Evolutionary conservation across 805 yeast species (phyloP).

Genomic region (Lipomyces spencermartinsiae): DNA sequence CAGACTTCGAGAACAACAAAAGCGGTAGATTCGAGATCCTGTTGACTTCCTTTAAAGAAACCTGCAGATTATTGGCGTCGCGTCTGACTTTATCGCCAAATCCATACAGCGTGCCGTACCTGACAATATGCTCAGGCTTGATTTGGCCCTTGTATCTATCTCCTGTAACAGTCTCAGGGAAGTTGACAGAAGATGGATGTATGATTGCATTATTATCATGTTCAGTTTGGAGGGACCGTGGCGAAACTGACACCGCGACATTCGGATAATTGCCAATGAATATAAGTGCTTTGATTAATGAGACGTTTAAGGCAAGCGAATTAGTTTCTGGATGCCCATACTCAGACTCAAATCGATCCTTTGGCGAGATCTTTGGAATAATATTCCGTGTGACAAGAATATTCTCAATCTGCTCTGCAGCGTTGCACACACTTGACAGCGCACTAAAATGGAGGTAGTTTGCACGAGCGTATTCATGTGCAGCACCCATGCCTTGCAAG

Average conservation of each 20-base stretch:
- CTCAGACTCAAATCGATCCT: slow-evolving; percentile 22
- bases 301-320: slow-evolving; percentile 20
- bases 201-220: slow-evolving; percentile 27
- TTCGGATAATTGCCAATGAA: slow-evolving; percentile 34
- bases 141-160: slow-evolving; percentile 20
- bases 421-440: slow-evolving; percentile 11
- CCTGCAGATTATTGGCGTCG: slow-evolving; percentile 25
- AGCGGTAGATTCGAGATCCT: slow-evolving; percentile 12
- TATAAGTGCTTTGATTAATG: slow-evolving; percentile 23
- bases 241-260: slow-evolving; percentile 16
- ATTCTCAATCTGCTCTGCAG: slow-evolving; percentile 29
- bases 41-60: slow-evolving; percentile 19
- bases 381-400: slow-evolving; percentile 27
- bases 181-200: slow-evolving; percentile 30
- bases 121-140: slow-evolving; percentile 1
- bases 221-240: slow-evolving; percentile 24
- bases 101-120: slow-evolving; percentile 26
- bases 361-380: slow-evolving; percentile 13
- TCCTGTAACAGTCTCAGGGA: slow-evolving; percentile 20
- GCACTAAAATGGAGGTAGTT: slow-evolving; percentile 22
- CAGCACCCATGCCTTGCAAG: slow-evolving; percentile 17
- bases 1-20: slow-evolving; percentile 19
- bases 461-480: slow-evolving; percentile 22
- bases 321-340: slow-evolving; percentile 29
- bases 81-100: slow-evolving; percentile 31